Base-by-base conservation (phyloP, 2,329 filamentous ascomycete species). In the Colletotrichum sp. region DNA sequence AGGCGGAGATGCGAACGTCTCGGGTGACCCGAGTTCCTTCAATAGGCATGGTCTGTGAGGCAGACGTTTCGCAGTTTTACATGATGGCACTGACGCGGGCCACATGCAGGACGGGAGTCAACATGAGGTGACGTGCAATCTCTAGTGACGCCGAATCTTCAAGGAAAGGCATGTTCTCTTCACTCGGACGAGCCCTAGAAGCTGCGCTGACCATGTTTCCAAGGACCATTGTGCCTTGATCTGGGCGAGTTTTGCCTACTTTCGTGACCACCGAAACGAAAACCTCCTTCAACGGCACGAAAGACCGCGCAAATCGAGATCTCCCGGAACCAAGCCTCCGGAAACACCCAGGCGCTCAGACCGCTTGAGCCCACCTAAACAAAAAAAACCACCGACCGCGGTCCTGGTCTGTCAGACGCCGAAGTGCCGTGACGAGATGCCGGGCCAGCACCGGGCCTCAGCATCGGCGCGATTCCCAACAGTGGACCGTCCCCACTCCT, bases 401-500 rank as follows among this genome's bases (percentile, higher is more conserved):
- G 43, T 48, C 43, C 43, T 48, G 43, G n/a, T 48, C 43, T 61
- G 16, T 34, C 34, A 70, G 26, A 63, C 57, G 67, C 57, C 55
- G 67, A 70, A 43, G 36, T 67, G 55, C 55, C 63, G 63, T 18
- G 26, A 43, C 64, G 26, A 67, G 63, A 67, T 72, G 63, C 73
- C 69, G 69, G 69, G 63, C 32, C 52, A 63, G 24, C 36, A 57
- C 63, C 69, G 73, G 73, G 26, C 39, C 39, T 63, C 34, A 26
- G 30, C n/a, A 30, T 43, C 69, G 63, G 64, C 30, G 43, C 24
- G 39, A 67, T 52, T 28, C 28, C 10, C n/a, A 55, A 67, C 15
- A 34, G 70, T 67, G 73, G 73, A 26, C 12, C 3, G 26, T 28
- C 36, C 9, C 69, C 69, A 71, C 69, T 72, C 39, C 72, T 72